Evolutionary conservation across 345 rosid genomes (phyloP), one percentile per base, ranked within the genome.

Genomic region (Tarenaya hassleriana): DNA sequence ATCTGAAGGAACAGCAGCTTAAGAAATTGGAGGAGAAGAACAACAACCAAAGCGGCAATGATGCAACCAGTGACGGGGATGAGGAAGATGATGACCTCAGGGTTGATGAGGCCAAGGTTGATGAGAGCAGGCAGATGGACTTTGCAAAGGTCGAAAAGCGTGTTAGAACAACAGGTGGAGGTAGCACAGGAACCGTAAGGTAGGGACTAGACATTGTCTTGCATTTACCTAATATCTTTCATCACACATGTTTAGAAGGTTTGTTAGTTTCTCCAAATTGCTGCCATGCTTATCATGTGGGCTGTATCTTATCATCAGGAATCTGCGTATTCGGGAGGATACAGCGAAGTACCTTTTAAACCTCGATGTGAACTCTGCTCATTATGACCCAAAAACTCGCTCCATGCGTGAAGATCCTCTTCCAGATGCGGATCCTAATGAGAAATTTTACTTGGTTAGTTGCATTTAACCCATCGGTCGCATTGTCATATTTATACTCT

Each of bases 141-240:
- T 85, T 85, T 56, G 84, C 95, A 6, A 82, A 77, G 67, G 90
- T 85, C 43, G 95, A 85, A 69, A 85, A 85, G 77, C 83, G 95
- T 71, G 95, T 85, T 16, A 78, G 89, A 15, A 82, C 87, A 9
- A 77, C 90, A 0, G 87, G 95, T 45, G 87, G 90, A 63, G 95
- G 95, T 18, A 85, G 87, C 71, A 85, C 87, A 1, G 95, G 90
- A 76, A 85, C 95, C 41, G 95, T 85, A 27, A 76, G 81, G 88
- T 77, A 29, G 2, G 19, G 16, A n/a, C 11, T 4, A 35, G 40
- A 9, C 40, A 10, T 35, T 35, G 13, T n/a, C 13, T n/a, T 7
- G 40, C 40, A 1, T 35, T n/a, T 35, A 35, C 11, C 4, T 9
- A 35, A 4, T 35, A 35, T 35, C 11, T 35, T 35, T 35, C 40